A percentile compares a stretch with the other conserved stretches of the same genome.
Evolutionary conservation across 2,329 filamentous ascomycete genomes (phyloP).

Genomic region (Parascedosporium putredinis): DNA sequence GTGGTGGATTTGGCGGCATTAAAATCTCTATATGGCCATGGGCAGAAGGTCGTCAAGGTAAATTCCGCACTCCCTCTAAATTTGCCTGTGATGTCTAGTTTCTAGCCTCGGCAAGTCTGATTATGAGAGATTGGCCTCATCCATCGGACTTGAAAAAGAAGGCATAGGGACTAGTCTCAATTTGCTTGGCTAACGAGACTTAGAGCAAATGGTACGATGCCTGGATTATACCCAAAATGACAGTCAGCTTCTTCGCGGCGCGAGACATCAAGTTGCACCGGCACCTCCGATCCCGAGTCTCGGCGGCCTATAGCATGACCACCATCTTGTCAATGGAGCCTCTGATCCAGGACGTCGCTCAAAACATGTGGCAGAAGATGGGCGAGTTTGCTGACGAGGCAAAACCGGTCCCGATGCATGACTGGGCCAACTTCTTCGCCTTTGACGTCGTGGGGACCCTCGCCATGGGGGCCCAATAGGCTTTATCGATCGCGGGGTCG

Average conservation of each 20-base stretch:
- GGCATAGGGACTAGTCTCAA: too few relatives aligned
- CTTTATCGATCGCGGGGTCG: background rate
- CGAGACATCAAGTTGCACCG: background rate
- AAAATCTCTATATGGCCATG: slow-evolving; percentile 28
- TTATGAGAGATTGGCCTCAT: background rate
- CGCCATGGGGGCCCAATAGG: background rate
- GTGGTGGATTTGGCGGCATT: slow-evolving; percentile 24
- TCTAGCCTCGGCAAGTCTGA: background rate
- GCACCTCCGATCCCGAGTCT: background rate
- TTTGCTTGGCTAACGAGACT: background rate
- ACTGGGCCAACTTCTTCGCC: background rate
- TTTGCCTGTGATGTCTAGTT: too few relatives aligned
- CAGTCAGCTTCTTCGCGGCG: background rate
- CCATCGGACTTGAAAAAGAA: too few relatives aligned
- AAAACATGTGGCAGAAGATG: background rate
- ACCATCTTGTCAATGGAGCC: background rate
- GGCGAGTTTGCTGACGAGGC: background rate
- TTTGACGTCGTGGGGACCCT: background rate
- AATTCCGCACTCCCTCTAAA: background rate
- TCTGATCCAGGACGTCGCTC: background rate
- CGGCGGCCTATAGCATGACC: background rate
- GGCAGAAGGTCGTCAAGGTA: background rate
- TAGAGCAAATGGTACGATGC: background rate
- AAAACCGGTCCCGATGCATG: background rate
- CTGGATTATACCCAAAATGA: background rate